Percentiles rank a stretch among this genome's conserved stretches.
Conservation (phyloP, 2,329 filamentous ascomycete genomes). For the Alternaria hordeiaustralica region DNA sequence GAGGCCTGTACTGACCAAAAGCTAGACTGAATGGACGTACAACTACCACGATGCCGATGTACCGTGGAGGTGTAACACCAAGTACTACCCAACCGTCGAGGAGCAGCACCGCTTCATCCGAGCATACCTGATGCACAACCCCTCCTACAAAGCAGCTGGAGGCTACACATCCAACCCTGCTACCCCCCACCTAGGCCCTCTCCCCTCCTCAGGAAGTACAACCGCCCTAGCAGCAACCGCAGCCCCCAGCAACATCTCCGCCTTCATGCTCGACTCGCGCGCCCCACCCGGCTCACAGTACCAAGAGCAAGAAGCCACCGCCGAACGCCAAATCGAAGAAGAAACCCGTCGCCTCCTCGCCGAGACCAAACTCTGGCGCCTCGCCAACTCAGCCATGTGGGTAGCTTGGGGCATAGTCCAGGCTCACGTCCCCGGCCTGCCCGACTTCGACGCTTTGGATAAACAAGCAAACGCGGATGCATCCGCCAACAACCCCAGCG, state of each 20-base stretch:
- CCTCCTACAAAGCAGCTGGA: conserved; percentile 65
- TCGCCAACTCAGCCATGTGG: conserved; percentile 89
- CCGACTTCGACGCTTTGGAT: conserved; percentile 52
- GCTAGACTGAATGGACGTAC: conserved; percentile 88
- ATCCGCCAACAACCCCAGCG: background rate
- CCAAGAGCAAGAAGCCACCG: conserved; percentile 58
- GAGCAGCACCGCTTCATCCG: conserved; percentile 86
- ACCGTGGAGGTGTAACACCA: conserved; percentile 71
- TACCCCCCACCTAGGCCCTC: conserved; percentile 37
- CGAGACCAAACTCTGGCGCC: conserved; percentile 84
- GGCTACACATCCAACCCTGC: conserved; percentile 59
- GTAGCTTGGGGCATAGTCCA: conserved; percentile 96
- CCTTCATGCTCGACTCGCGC: conserved; percentile 78
- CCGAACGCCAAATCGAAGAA: conserved; percentile 64
- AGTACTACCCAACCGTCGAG: conserved; percentile 75
- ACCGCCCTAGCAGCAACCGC: conserved; percentile 43
- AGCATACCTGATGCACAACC: conserved; percentile 83
- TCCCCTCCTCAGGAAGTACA: conserved; percentile 41
- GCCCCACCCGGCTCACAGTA: conserved; percentile 44
- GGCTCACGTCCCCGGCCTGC: conserved; percentile 80
- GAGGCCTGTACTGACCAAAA: background rate
- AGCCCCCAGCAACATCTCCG: conserved; percentile 52
- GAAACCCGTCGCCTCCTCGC: conserved; percentile 74
- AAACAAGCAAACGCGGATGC: conserved; percentile 11
- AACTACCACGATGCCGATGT: conserved; percentile 82